These are phyloP conservation scores for Ilyonectria sp. DNA, from an alignment of 2,329 filamentous ascomycete genomes.

Conservation along the genomic window DNA sequence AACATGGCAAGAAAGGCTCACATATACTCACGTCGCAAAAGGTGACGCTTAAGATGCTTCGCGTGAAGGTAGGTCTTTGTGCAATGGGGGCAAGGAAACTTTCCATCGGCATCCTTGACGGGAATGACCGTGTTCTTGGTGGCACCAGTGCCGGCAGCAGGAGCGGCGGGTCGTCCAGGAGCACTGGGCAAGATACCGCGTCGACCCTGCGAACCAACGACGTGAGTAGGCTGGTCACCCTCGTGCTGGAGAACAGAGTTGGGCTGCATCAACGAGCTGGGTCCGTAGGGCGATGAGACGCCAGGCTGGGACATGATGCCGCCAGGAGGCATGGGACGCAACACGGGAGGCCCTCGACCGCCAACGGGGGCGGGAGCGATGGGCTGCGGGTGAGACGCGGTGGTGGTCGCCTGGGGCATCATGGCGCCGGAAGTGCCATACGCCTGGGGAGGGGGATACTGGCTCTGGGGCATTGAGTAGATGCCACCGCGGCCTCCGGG, in stretches of 20 bases:
- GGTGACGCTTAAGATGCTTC: constrained; percentile 97
- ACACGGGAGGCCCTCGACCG: constrained; percentile 69
- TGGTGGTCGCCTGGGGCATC: constrained; percentile 77
- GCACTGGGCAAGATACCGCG: constrained; percentile 93
- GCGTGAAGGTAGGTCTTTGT: constrained; percentile 98
- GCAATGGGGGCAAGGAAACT: constrained; percentile 98
- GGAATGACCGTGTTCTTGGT: constrained; percentile 88
- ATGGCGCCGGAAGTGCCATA: constrained; percentile 72
- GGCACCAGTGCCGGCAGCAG: constrained; percentile 76
- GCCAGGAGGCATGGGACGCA: constrained; percentile 80
- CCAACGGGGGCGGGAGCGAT: constrained; percentile 80
- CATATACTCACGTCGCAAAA: constrained; percentile 87
- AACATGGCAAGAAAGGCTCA: constrained; percentile 5
- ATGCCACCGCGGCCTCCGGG: constrained; percentile 63
- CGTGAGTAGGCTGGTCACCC: constrained; percentile 83
- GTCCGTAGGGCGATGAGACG: constrained; percentile 73
- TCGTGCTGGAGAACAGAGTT: constrained; percentile 68
- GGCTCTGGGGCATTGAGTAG: constrained; percentile 71
- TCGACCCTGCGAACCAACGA: constrained; percentile 94
- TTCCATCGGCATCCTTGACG: constrained; percentile 96
- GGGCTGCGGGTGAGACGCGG: constrained; percentile 80
- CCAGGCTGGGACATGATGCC: constrained; percentile 73
- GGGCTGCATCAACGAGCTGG: constrained; percentile 70
- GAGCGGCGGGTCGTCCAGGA: constrained; percentile 85
- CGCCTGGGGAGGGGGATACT: constrained; percentile 67